Base-by-base conservation (phyloP, 129 eudicot genomes). In the Helianthus tuberosus region DNA sequence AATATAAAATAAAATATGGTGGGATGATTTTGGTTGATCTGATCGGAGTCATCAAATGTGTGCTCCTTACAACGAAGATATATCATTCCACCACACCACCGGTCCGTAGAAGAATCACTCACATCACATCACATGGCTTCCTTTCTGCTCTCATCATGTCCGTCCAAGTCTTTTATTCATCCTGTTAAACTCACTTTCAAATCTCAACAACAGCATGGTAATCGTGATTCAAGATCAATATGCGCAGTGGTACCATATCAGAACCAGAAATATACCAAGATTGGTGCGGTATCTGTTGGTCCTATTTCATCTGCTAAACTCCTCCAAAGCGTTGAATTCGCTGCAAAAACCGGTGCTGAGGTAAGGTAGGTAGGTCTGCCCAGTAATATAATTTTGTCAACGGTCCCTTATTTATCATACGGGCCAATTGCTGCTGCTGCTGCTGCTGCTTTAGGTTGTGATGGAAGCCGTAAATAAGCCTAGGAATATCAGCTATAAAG, bases 401-500 rank as follows among this genome's bases (percentile, higher is more conserved):
- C 44, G 54, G 14, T 43, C 27, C 32, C 32, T 27, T 27, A 27
- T 27, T 25, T 25, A 25, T 25, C 38, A 6, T 61, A 54, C 17
- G 3, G 5, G 51, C 32, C 47, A 2, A 27, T 68, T 57, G 14
- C n/a, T n/a, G n/a, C n/a, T n/a, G n/a, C n/a, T n/a, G n/a, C n/a
- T n/a, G n/a, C n/a, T n/a, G n/a, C n/a, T n/a, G n/a, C n/a, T n/a
- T n/a, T 20, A 94, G 99, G 93, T 94, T 78, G 89, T 94, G 54
- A 88, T 91, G 99, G 97, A 94, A 71, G 99, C 99, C 52, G 97
- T 94, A 64, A 94, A 91, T 82, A 94, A 86, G 82, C 99, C 99
- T 80, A 86, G 94, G 52, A 91, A 86, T 65, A 87, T 94, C 61
- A 86, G 87, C 81, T 94, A 94, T 60, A 94, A 94, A 82, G 99